Evolutionary conservation across 768 basidiomycete genomes (phyloP).

Genomic region (Suillus bovinus): DNA sequence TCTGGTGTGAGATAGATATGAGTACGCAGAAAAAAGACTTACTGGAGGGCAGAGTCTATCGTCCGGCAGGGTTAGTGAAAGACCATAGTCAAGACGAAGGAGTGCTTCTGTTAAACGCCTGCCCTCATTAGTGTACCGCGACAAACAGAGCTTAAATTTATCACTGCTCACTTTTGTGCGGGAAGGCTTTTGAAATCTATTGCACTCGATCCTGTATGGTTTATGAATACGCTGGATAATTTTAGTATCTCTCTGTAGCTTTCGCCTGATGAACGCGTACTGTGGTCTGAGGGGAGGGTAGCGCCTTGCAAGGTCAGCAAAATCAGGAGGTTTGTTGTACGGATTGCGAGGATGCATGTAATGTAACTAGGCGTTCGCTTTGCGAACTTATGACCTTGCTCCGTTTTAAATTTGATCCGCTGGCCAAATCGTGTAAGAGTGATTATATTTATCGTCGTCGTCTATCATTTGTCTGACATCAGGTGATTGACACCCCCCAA

Average conservation of each 20-base stretch:
- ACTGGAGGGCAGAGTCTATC: constrained; percentile 90
- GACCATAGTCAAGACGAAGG: constrained; percentile 69
- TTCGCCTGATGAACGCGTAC: constrained; percentile 38
- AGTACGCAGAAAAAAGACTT: constrained; percentile 21
- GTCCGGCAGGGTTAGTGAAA: constrained; percentile 60
- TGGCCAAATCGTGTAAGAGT: no score
- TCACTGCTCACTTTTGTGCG: constrained; percentile 58
- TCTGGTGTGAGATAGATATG: neutral
- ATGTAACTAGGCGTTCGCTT: neutral
- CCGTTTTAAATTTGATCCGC: no score
- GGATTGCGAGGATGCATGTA: constrained; percentile 52
- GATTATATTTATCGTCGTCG: no score
- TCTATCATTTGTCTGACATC: no score
- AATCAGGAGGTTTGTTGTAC: constrained; percentile 55
- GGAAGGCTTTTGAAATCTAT: constrained; percentile 78
- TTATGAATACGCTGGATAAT: constrained; percentile 26
- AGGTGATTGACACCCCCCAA: no score
- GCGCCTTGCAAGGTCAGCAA: constrained; percentile 51
- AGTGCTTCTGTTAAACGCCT: constrained; percentile 83
- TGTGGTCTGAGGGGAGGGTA: constrained; percentile 57
- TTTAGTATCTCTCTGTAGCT: neutral
- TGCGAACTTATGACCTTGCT: no score
- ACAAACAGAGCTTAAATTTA: constrained; percentile 1
- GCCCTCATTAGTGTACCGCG: constrained; percentile 16
- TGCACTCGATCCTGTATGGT: constrained; percentile 33